Evolutionary conservation across 2,329 filamentous ascomycete genomes (phyloP).

Genomic region (Penicillium sp.): DNA sequence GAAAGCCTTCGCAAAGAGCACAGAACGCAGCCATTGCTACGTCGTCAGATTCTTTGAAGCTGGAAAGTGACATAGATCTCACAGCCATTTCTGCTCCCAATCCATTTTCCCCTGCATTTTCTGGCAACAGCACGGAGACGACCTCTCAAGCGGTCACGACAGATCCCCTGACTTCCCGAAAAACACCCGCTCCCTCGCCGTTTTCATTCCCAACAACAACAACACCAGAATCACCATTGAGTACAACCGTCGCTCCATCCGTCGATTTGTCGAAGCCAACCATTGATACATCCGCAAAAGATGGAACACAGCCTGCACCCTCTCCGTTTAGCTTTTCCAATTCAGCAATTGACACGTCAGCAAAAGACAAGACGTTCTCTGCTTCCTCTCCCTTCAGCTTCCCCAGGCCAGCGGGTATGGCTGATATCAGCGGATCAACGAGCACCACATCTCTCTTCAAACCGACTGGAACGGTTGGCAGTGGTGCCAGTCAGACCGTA

Average conservation of each 20-base stretch:
- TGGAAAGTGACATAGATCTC: neutral
- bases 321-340: neutral
- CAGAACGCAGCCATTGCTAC: neutral
- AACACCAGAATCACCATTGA: too few relatives aligned
- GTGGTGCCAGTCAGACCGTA: too few relatives aligned
- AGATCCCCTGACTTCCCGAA: too few relatives aligned
- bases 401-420: neutral
- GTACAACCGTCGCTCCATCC: neutral
- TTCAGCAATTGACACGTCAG: neutral
- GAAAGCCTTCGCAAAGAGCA: neutral
- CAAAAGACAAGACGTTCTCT: neutral
- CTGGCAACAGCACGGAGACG: too few relatives aligned
- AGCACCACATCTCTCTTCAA: neutral
- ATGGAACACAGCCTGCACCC: neutral
- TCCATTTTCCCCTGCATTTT: too few relatives aligned
- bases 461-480: neutral
- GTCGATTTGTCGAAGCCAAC: neutral
- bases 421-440: too few relatives aligned
- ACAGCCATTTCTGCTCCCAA: too few relatives aligned
- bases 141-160: too few relatives aligned
- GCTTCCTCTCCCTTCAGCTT: constrained; percentile 5
- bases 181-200: too few relatives aligned
- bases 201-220: too few relatives aligned
- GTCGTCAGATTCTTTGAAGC: neutral
- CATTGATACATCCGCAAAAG: neutral